Conservation (phyloP, 2,329 filamentous ascomycete species). For the Alternaria incomplexa region DNA sequence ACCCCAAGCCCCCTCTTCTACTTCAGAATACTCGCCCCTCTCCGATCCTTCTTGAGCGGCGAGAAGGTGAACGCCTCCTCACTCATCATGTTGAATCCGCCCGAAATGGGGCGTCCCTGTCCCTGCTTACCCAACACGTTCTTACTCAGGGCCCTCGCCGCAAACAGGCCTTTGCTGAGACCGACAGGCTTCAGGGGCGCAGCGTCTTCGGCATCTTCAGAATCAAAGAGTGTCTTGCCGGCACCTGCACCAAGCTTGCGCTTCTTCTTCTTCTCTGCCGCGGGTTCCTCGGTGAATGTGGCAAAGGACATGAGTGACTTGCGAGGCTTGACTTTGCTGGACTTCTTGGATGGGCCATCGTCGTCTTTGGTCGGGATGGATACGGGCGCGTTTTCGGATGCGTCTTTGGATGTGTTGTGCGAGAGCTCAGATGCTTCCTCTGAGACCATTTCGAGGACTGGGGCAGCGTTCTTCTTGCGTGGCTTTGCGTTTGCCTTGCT, state of each 20-base stretch:
- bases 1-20: not conserved
- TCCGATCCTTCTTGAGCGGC: conserved; percentile 51
- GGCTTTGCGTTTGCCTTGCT: conserved; percentile 55
- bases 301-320: conserved; percentile 58
- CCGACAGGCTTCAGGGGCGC: conserved; percentile 40
- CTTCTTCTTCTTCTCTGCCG: conserved; percentile 61
- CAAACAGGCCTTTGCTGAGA: conserved; percentile 46
- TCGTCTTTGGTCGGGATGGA: conserved; percentile 45
- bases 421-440: conserved; percentile 49
- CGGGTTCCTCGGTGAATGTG: conserved; percentile 48
- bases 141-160: conserved; percentile 46
- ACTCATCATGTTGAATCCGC: conserved; percentile 44
- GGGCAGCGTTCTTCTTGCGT: conserved; percentile 46
- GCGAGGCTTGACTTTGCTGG: conserved; percentile 49
- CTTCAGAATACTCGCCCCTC: conserved; percentile 35
- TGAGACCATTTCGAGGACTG: conserved; percentile 52
- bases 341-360: conserved; percentile 40
- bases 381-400: conserved; percentile 47
- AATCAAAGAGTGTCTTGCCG: conserved; percentile 71
- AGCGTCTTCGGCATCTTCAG: conserved; percentile 40
- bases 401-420: conserved; percentile 41
- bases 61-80: conserved; percentile 49
- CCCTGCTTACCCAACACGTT: conserved; percentile 37
- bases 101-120: conserved; percentile 35
- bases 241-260: conserved; percentile 70